Base-by-base conservation (phyloP, 2,329 filamentous ascomycete species). In the Zarea fungicola region DNA sequence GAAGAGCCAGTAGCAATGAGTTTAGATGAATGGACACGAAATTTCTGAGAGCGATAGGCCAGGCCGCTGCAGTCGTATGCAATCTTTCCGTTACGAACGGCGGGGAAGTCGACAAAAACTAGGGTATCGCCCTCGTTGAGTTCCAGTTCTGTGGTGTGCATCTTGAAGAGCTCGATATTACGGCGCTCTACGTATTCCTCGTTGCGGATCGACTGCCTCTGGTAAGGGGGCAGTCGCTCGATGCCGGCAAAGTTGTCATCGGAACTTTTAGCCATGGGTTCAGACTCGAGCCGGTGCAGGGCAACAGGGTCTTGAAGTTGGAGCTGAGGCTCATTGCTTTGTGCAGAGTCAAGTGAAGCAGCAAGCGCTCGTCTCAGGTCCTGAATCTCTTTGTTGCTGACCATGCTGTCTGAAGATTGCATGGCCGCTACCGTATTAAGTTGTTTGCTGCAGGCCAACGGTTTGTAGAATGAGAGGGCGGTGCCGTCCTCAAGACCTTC, bases 11-110 rank as follows among this genome's bases (percentile, higher is more conserved):
- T 74, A 1, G 60, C 64, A 5, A 71, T 61, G 5, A 81, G 65
- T 36, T 70, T 75, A 2, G 67, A 57, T 1, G 75, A 77, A 49
- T 70, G 64, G 48, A 78, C 71, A 3, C 66, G 67, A 47, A 78
- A 63, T 19, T 60, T 49, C 26, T 71, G 64, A 3, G 67, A 64
- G 18, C 54, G 56, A 55, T 62, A 66, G 18, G 54, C 50, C 21
- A 60, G 55, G 51, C 60, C 67, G 52, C 64, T 62, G 56, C 71
- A 74, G 56, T 65, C 66, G 23, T 54, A 53, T 21, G 57, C 55
- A 16, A 41, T 39, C 4, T 46, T 54, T 9, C 50, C 53, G 6
- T 45, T 54, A 3, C 51, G 58, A 16, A 50, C 54, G 42, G 50
- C 48, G 7, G 62, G 67, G 35, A 70, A 67, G 26, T 70, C 66